These are phyloP conservation scores for Scheffersomyces lignosus DNA, from an alignment of 805 yeast species.

Conservation along the genomic window DNA sequence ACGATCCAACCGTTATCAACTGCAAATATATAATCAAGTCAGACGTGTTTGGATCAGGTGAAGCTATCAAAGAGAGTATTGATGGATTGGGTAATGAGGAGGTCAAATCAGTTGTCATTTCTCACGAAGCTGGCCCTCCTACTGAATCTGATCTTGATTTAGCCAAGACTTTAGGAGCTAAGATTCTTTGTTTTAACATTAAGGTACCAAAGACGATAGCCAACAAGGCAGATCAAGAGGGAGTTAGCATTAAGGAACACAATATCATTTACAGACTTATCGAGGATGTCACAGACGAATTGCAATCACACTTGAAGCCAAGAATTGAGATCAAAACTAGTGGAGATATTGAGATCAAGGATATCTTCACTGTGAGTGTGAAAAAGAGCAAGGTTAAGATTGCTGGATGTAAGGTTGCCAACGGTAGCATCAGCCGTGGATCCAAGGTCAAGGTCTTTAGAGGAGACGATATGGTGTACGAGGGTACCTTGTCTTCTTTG, in stretches of 20 bases:
- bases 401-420: conserved; percentile 84
- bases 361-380: conserved; percentile 66
- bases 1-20: conserved; percentile 25
- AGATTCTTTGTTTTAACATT: conserved; percentile 76
- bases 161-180: conserved; percentile 52
- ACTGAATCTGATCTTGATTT: conserved; percentile 42
- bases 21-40: conserved; percentile 75
- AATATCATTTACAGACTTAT: conserved; percentile 86
- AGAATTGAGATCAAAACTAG: conserved; percentile 62
- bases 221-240: conserved; percentile 54
- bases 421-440: conserved; percentile 66
- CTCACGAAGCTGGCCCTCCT: conserved; percentile 79
- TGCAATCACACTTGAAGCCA: conserved; percentile 63
- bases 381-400: conserved; percentile 58
- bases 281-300: conserved; percentile 72
- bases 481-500: conserved; percentile 68
- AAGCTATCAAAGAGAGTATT: conserved; percentile 85
- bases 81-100: conserved; percentile 84
- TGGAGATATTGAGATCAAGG: conserved; percentile 69
- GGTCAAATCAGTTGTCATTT: conserved; percentile 67
- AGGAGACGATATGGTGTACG: conserved; percentile 43
- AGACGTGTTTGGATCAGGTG: conserved; percentile 93
- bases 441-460: conserved; percentile 59
- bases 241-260: conserved; percentile 61
- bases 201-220: conserved; percentile 63